Conservation (phyloP, 2,329 filamentous ascomycete genomes). For the Phaeosphaeriaceae sp. region DNA sequence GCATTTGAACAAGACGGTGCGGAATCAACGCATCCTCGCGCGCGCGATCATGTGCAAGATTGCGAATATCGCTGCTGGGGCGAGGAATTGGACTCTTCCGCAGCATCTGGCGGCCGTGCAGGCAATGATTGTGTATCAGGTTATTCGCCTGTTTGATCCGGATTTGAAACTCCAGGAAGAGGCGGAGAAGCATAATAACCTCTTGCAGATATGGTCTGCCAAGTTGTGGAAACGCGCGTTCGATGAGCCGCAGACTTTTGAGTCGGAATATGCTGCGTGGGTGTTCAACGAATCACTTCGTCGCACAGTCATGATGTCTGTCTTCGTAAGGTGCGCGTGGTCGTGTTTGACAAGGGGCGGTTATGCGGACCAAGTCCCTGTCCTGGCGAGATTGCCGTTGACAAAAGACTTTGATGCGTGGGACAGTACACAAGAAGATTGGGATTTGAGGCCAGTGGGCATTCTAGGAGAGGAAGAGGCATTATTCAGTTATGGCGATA, state of each 20-base stretch:
- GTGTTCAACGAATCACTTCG: slow-evolving; percentile 40
- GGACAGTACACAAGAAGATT: slow-evolving; percentile 17
- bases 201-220: slow-evolving; percentile 38
- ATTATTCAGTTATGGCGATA: slow-evolving; percentile 35
- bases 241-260: slow-evolving; percentile 20
- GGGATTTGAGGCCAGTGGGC: slow-evolving; percentile 11
- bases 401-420: slow-evolving; percentile 26
- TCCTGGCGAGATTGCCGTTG: slow-evolving; percentile 30
- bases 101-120: slow-evolving; percentile 44
- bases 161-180: slow-evolving; percentile 18
- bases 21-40: slow-evolving; percentile 24
- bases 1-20: slow-evolving; percentile 31
- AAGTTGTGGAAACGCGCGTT: slow-evolving; percentile 39
- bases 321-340: slow-evolving; percentile 36
- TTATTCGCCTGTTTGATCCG: slow-evolving; percentile 39
- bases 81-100: slow-evolving; percentile 25
- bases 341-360: slow-evolving; percentile 24
- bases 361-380: slow-evolving; percentile 30
- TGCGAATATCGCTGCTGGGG: slow-evolving; percentile 15
- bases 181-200: slow-evolving; percentile 25
- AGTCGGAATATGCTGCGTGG: slow-evolving; percentile 19
- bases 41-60: slow-evolving; percentile 33
- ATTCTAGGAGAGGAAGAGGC: slow-evolving; percentile 13
- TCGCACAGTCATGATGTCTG: slow-evolving; percentile 37
- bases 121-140: slow-evolving; percentile 42